Evolutionary conservation across 192 early-diverging fungal species (phyloP).

Genomic region (Gonapodya sp.): DNA sequence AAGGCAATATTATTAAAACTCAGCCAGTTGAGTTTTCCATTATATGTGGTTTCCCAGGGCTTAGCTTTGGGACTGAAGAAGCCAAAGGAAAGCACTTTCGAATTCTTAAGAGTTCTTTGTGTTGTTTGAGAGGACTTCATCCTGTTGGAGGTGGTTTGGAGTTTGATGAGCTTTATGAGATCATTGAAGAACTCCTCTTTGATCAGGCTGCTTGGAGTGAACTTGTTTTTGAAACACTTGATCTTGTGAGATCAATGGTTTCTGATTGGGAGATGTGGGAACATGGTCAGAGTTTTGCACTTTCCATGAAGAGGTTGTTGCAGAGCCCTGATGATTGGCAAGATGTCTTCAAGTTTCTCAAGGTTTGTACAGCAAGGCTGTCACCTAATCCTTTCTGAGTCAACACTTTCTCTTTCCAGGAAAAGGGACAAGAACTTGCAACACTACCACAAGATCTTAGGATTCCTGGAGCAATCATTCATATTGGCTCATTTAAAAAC

Average conservation of each 20-base stretch:
- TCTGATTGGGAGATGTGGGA: not conserved
- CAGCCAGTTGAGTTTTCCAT: no score
- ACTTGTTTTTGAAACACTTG: not conserved
- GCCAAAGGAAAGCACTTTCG: no score
- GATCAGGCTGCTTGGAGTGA: not conserved
- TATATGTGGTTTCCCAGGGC: no score
- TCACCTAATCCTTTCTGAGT: not conserved
- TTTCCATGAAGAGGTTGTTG: not conserved
- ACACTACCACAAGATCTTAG: not conserved
- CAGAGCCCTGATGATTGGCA: not conserved
- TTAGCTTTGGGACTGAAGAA: no score
- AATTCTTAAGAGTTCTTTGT: no score
- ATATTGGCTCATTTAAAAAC: not conserved
- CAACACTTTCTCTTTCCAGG: not conserved
- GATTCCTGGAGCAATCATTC: not conserved
- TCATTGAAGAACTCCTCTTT: not conserved
- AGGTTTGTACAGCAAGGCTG: not conserved
- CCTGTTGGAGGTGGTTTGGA: no score
- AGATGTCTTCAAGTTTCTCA: not conserved
- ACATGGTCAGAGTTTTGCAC: not conserved
- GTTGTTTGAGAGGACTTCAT: no score
- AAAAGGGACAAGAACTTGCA: not conserved
- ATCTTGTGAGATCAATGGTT: not conserved
- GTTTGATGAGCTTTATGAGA: not conserved
- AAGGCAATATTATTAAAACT: no score